Conservation (phyloP, 2,329 filamentous ascomycete species). For the Diatrype stigma region DNA sequence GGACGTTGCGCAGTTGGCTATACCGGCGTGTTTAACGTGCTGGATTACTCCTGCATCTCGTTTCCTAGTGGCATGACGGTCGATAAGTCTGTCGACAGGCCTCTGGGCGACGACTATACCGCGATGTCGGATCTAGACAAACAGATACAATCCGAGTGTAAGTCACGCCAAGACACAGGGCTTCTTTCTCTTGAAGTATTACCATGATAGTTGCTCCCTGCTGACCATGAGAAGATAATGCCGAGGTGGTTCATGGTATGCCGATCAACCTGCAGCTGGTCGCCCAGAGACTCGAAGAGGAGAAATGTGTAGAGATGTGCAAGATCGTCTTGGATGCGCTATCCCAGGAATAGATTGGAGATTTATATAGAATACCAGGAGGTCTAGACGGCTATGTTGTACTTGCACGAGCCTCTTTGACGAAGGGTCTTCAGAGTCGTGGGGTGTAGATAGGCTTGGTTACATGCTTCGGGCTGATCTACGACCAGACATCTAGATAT, state of each 20-base stretch:
- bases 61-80: slow-evolving; percentile 40
- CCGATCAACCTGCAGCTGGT: slow-evolving; percentile 42
- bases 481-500: too few relatives aligned
- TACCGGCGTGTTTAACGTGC: slow-evolving; percentile 45
- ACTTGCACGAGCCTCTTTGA: too few relatives aligned
- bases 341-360: slow-evolving; percentile 7
- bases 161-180: too few relatives aligned
- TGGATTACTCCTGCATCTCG: slow-evolving; percentile 45
- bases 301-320: slow-evolving; percentile 29
- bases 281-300: slow-evolving; percentile 29
- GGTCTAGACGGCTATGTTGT: too few relatives aligned
- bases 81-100: slow-evolving; percentile 35
- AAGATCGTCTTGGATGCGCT: slow-evolving; percentile 22
- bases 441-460: too few relatives aligned
- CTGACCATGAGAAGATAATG: slow-evolving; percentile 29
- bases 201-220: background rate
- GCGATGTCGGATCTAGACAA: slow-evolving; percentile 35
- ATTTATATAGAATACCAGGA: too few relatives aligned
- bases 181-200: too few relatives aligned
- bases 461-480: too few relatives aligned
- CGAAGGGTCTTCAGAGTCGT: too few relatives aligned
- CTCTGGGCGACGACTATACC: slow-evolving; percentile 22
- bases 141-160: slow-evolving; percentile 38
- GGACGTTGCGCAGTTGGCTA: slow-evolving; percentile 36
- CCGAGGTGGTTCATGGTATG: slow-evolving; percentile 35